Percentiles rank a stretch among this genome's conserved stretches.
phyloP scores from a whole-genome alignment of 2,329 filamentous ascomycete species.

The Byssochlamys sp. region DNA sequence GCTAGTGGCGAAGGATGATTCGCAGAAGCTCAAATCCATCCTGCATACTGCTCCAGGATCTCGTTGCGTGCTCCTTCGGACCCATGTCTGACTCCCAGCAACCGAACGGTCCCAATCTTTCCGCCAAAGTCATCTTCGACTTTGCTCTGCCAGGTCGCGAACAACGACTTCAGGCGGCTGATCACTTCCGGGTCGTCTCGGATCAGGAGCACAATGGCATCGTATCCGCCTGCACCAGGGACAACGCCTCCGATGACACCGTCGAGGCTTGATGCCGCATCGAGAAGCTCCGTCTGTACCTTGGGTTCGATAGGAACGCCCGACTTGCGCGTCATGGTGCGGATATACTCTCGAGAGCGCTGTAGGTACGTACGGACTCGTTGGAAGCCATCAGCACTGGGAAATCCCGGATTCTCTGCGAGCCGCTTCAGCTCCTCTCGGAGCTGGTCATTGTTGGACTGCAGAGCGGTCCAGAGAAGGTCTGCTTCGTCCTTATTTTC shows the following conservation, averaged over 20 bases:
- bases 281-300: slow-evolving; percentile 73
- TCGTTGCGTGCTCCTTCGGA: slow-evolving; percentile 37
- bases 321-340: slow-evolving; percentile 64
- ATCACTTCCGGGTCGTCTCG: slow-evolving; percentile 60
- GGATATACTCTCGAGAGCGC: slow-evolving; percentile 52
- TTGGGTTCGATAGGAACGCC: slow-evolving; percentile 80
- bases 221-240: slow-evolving; percentile 85
- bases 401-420: slow-evolving; percentile 35
- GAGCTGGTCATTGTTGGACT: slow-evolving; percentile 63
- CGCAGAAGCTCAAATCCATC: slow-evolving; percentile 21
- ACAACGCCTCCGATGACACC: slow-evolving; percentile 88
- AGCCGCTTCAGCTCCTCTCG: slow-evolving; percentile 52
- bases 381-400: slow-evolving; percentile 38
- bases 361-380: slow-evolving; percentile 45
- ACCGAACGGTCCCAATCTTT: slow-evolving; percentile 35
- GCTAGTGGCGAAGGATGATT: not conserved
- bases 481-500: slow-evolving; percentile 55
- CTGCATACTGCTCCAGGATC: slow-evolving; percentile 26
- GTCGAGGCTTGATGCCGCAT: slow-evolving; percentile 59
- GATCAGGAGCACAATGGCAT: slow-evolving; percentile 75
- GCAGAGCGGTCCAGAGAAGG: slow-evolving; percentile 64
- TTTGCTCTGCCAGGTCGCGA: slow-evolving; percentile 55
- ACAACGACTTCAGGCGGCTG: slow-evolving; percentile 48
- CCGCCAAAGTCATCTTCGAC: slow-evolving; percentile 37
- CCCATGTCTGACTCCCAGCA: slow-evolving; percentile 38